These are phyloP conservation scores for Solanum pennellii DNA, from an alignment of 257 asterid species.

Conservation along the genomic window DNA sequence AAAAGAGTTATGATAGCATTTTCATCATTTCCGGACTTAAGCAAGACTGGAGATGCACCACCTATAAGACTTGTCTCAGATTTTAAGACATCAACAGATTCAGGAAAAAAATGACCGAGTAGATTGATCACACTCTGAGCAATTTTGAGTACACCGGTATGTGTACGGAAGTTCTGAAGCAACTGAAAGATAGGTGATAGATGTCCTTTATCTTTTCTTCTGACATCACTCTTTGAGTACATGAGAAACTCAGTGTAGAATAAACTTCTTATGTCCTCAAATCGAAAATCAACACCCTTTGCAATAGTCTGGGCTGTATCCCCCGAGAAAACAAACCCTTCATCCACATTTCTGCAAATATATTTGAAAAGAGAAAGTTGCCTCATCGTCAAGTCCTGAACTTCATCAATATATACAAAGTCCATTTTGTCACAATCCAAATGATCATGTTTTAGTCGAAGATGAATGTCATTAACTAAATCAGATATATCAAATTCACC, in stretches of 20 bases:
- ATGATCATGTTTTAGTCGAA: slow-evolving; percentile 18
- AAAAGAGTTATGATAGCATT: slow-evolving; percentile 37
- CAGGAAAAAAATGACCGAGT: slow-evolving; percentile 36
- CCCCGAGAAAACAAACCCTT: slow-evolving; percentile 57
- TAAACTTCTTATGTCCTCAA: slow-evolving; percentile 49
- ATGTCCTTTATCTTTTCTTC: slow-evolving; percentile 33
- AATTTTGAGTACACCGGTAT: slow-evolving; percentile 46
- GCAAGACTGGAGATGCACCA: slow-evolving; percentile 57
- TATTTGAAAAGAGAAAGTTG: slow-evolving; percentile 51
- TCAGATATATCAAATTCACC: slow-evolving; percentile 58
- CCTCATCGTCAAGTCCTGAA: slow-evolving; percentile 51
- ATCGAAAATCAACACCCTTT: slow-evolving; percentile 52
- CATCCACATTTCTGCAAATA: slow-evolving; percentile 45
- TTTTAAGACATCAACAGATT: slow-evolving; percentile 33
- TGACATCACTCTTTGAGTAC: slow-evolving; percentile 6
- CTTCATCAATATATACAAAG: slow-evolving; percentile 65
- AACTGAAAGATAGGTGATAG: slow-evolving; percentile 26
- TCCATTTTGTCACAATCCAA: slow-evolving; percentile 55
- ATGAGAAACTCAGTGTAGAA: slow-evolving; percentile 42
- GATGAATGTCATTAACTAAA: slow-evolving; percentile 44
- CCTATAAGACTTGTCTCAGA: slow-evolving; percentile 49
- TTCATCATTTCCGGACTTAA: slow-evolving; percentile 35
- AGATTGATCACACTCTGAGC: slow-evolving; percentile 58
- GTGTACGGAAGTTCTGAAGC: slow-evolving; percentile 58
- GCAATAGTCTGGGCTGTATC: slow-evolving; percentile 72